phyloP scores from a whole-genome alignment of 2,329 filamentous ascomycete species.

The Microcyclosporella mali region DNA sequence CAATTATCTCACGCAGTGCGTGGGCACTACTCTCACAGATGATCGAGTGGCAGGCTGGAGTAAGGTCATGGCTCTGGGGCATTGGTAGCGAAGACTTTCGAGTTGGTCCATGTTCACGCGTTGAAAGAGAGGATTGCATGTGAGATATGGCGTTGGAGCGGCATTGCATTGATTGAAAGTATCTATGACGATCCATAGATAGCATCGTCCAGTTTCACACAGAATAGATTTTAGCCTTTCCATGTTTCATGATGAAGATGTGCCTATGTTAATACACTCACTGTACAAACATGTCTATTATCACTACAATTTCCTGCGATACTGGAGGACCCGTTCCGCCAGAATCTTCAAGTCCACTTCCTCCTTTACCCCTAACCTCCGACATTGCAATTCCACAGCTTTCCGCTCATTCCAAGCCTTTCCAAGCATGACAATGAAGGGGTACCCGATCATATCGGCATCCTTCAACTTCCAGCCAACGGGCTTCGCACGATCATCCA shows the following conservation, averaged over 20 bases:
- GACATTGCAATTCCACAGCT: slow-evolving; percentile 72
- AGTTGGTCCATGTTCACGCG: too few relatives aligned
- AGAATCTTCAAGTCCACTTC: slow-evolving; percentile 17
- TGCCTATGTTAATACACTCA: too few relatives aligned
- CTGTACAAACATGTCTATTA: background rate
- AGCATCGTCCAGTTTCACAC: too few relatives aligned
- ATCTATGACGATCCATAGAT: too few relatives aligned
- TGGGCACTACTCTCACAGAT: slow-evolving; percentile 44
- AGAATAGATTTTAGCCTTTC: too few relatives aligned
- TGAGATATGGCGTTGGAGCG: too few relatives aligned
- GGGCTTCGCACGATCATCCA: slow-evolving; percentile 63
- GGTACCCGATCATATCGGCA: slow-evolving; percentile 84
- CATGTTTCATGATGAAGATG: too few relatives aligned
- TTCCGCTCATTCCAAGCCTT: slow-evolving; percentile 55
- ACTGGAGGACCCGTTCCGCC: slow-evolving; percentile 9
- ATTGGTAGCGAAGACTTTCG: slow-evolving; percentile 14
- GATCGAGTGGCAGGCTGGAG: slow-evolving; percentile 47
- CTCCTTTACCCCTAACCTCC: slow-evolving; percentile 57
- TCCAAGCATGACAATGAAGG: slow-evolving; percentile 73
- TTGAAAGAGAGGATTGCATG: too few relatives aligned
- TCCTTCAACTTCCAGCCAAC: slow-evolving; percentile 85
- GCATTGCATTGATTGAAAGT: too few relatives aligned
- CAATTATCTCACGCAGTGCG: slow-evolving; percentile 49
- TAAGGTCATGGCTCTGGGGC: slow-evolving; percentile 36
- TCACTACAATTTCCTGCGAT: slow-evolving; percentile 13